Evolutionary conservation across 306 rosid species (phyloP).

Genomic region (Castanospermum australe): DNA sequence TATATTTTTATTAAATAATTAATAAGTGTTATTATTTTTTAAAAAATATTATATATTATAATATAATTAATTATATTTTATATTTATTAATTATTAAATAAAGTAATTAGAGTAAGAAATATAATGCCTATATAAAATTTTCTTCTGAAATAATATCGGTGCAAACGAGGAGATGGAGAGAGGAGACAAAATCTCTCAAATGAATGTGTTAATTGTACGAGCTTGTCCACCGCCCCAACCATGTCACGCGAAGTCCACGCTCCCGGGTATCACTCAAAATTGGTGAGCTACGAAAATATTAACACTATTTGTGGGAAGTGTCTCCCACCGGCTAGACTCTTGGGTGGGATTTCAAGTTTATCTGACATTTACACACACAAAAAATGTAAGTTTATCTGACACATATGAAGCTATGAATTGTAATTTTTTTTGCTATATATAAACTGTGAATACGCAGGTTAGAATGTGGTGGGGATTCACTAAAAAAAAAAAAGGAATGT

Average conservation of each 20-base stretch:
- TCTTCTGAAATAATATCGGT: no score
- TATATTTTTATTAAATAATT: no score
- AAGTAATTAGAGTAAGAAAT: no score
- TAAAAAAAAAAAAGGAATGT: background rate
- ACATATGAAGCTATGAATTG: background rate
- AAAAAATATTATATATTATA: no score
- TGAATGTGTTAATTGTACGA: constrained; percentile 37
- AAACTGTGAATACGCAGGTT: background rate
- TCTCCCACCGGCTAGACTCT: constrained; percentile 21
- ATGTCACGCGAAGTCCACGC: constrained; percentile 22
- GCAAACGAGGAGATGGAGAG: no score
- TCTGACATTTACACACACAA: no score
- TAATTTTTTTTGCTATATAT: background rate
- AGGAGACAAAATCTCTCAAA: background rate
- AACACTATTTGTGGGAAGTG: constrained; percentile 25
- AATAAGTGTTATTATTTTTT: no score
- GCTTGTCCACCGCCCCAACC: constrained; percentile 54
- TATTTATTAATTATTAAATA: no score
- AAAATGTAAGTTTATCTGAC: no score
- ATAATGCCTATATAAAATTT: no score
- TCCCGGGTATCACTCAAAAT: constrained; percentile 7
- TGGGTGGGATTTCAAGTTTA: constrained; percentile 38
- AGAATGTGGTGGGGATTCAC: background rate
- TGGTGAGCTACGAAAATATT: constrained; percentile 4
- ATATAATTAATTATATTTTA: no score